Conservation (phyloP, 108 stramenopile species). For the Pseudonitzschia multistriata region DNA sequence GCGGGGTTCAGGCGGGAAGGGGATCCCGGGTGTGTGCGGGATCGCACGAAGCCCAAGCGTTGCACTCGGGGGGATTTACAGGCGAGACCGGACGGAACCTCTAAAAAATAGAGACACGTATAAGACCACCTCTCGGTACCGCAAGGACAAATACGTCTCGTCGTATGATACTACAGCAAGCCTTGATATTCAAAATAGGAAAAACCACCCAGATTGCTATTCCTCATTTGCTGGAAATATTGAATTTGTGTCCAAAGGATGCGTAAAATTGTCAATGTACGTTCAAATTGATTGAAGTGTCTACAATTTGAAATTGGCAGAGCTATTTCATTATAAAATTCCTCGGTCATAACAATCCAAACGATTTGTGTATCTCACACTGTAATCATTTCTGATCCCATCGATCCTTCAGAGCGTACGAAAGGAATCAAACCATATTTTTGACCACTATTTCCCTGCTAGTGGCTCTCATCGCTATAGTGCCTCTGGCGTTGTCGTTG, state of each 20-base stretch:
- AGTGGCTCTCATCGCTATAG: constrained; percentile 1
- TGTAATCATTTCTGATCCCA: not conserved
- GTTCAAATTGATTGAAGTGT: not conserved
- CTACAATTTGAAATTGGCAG: not conserved
- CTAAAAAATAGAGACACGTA: not conserved
- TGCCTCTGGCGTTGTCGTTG: constrained; percentile 2
- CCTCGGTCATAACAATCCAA: not conserved
- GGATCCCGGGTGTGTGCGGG: constrained; percentile 64
- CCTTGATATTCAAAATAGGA: not conserved
- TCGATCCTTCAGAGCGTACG: not conserved
- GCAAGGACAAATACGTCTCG: constrained; percentile 3
- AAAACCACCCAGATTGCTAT: not conserved
- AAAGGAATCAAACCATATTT: constrained; percentile 3
- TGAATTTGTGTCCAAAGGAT: not conserved
- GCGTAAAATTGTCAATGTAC: constrained; percentile 8
- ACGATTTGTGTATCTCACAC: not conserved
- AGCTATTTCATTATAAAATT: too few relatives aligned
- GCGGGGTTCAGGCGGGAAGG: constrained; percentile 51
- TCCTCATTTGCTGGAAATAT: not conserved
- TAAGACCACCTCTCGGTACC: not conserved
- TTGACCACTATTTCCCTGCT: not conserved
- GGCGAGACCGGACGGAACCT: constrained; percentile 1
- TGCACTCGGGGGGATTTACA: constrained; percentile 57
- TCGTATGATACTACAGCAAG: constrained; percentile 6
- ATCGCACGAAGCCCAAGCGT: constrained; percentile 73